These are phyloP conservation scores for Scheffersomyces stambukii DNA, from an alignment of 1,139 yeast genomes.

Conservation along the genomic window DNA sequence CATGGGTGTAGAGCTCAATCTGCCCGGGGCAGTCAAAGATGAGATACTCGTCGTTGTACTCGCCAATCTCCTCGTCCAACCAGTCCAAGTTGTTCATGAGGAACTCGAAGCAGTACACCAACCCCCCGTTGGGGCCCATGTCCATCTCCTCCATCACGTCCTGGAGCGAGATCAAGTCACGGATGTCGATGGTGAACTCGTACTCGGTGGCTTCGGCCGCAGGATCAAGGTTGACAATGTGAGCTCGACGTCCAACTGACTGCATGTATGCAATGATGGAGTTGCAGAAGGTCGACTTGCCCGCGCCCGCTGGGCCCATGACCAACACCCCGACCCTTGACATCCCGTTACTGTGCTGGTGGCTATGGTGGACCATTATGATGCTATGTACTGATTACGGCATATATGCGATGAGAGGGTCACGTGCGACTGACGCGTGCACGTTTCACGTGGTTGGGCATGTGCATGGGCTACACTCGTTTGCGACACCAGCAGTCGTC, in stretches of 20 bases:
- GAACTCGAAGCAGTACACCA: constrained; percentile 87
- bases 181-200: constrained; percentile 88
- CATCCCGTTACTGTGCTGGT: constrained; percentile 39
- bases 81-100: constrained; percentile 88
- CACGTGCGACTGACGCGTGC: too few relatives aligned
- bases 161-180: constrained; percentile 84
- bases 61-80: constrained; percentile 95
- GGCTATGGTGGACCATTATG: not conserved
- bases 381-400: too few relatives aligned
- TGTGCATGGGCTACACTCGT: not conserved
- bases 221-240: constrained; percentile 92
- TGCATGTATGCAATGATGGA: constrained; percentile 85
- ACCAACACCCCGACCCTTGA: constrained; percentile 95
- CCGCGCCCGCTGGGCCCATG: constrained; percentile 97
- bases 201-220: constrained; percentile 94
- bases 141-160: constrained; percentile 97
- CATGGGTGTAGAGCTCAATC: constrained; percentile 90
- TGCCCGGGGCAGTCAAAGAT: constrained; percentile 99
- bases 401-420: too few relatives aligned
- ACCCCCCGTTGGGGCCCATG: constrained; percentile 93
- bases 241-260: constrained; percentile 87
- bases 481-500: constrained; percentile 58
- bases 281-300: constrained; percentile 88
- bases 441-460: too few relatives aligned
- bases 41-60: constrained; percentile 85